Conservation (phyloP, 2,329 filamentous ascomycete genomes). For the Magnaporthiopsis incrustans region DNA sequence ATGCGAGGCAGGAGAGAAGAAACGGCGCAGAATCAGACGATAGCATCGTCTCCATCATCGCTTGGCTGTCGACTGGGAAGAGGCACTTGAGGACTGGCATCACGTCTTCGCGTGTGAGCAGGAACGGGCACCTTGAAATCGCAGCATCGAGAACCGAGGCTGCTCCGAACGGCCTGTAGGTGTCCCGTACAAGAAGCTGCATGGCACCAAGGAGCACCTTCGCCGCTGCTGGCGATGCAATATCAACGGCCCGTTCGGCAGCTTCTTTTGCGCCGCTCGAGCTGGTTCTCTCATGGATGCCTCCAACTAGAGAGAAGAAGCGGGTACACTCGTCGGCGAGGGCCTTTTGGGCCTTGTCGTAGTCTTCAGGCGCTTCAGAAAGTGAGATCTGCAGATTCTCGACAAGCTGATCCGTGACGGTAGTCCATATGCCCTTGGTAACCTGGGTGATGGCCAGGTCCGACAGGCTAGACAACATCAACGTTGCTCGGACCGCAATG, state of each 20-base stretch:
- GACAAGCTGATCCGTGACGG: conserved; percentile 53
- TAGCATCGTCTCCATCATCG: conserved; percentile 51
- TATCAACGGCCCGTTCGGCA: conserved; percentile 18
- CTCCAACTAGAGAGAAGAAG: conserved; percentile 53
- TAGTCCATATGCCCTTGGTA: conserved; percentile 52
- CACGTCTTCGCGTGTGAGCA: conserved; percentile 28
- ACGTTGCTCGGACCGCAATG: conserved; percentile 39
- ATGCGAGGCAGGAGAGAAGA: conserved; percentile 57
- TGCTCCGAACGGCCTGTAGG: conserved; percentile 50
- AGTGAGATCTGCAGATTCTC: conserved; percentile 64
- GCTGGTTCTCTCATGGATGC: conserved; percentile 20
- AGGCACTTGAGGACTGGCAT: conserved; percentile 31
- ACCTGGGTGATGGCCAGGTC: conserved; percentile 35
- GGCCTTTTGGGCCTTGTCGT: conserved; percentile 60
- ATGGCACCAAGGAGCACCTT: conserved; percentile 27
- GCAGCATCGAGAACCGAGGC: conserved; percentile 37
- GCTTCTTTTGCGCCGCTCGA: not conserved
- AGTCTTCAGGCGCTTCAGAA: conserved; percentile 75
- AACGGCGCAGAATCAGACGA: conserved; percentile 60
- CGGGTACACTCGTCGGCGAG: conserved; percentile 59
- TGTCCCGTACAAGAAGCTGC: conserved; percentile 37
- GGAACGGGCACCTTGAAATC: conserved; percentile 29
- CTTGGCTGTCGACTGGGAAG: conserved; percentile 41
- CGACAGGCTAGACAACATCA: conserved; percentile 31
- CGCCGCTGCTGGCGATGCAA: conserved; percentile 22